phyloP scores from a whole-genome alignment of 345 rosid genomes.

The Eucalyptus rudis region DNA sequence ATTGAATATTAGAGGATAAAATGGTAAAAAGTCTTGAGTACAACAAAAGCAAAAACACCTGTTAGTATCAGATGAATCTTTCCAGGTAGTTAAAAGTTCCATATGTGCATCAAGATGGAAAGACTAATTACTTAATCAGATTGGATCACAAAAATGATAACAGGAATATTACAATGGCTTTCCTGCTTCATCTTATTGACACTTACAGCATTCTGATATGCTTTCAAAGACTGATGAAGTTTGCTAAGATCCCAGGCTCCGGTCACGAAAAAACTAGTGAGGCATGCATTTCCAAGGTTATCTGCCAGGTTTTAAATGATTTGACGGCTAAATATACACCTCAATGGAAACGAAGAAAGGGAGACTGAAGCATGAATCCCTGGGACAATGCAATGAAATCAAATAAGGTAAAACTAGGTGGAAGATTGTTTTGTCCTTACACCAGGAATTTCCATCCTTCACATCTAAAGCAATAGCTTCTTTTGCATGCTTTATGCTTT shows the following conservation, averaged over 20 bases:
- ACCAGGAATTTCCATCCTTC: conserved; percentile 75
- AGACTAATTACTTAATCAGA: background rate
- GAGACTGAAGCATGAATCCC: background rate
- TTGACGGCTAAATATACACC: background rate
- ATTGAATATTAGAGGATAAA: background rate
- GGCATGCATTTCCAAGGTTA: conserved; percentile 68
- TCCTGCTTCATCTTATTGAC: background rate
- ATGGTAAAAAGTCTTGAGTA: background rate
- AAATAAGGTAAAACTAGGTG: background rate
- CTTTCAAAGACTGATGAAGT: conserved; percentile 56
- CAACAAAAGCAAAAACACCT: background rate
- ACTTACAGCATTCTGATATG: conserved; percentile 76
- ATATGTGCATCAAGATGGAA: background rate
- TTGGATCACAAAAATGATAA: background rate
- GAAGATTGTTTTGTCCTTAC: conserved; percentile 14
- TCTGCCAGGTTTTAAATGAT: conserved; percentile 15
- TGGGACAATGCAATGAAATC: background rate
- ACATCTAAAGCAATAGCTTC: conserved; percentile 67
- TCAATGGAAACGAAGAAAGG: background rate
- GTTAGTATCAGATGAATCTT: background rate
- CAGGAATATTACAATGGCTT: background rate
- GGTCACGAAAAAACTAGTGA: conserved; percentile 54
- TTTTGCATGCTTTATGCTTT: conserved; percentile 65
- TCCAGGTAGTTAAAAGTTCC: background rate
- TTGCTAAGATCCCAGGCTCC: conserved; percentile 69